Evolutionary conservation across 371 early-diverging fungal species (phyloP), one percentile per base, ranked within the genome.

Genomic region (Mucor velutinosus): DNA sequence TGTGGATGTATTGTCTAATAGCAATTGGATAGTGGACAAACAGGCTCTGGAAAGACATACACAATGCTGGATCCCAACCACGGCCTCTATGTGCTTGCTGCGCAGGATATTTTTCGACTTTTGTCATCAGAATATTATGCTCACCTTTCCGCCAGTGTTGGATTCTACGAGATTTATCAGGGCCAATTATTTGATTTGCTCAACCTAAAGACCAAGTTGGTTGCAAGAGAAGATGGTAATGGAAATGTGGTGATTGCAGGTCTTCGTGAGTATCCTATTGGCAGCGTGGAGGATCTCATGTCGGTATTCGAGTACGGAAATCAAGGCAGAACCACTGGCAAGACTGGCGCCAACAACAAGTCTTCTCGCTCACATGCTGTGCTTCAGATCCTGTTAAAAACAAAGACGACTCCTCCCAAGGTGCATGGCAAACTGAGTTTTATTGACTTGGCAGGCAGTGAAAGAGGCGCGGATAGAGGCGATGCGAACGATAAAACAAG

Each of bases 361-460:
- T 98, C 99, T 7, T 99, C 99, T 5, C 85, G 99, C 35, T 98
- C 99, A 0, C 99, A 99, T 81, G 99, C 99, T 45, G 71, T 99
- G 15, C 83, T 99, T 70, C 97, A 97, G 80, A 89, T 99, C 35
- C 82, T 91, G 27, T 72, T 98, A 12, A 76, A 93, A 62, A 85
- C 87, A 55, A 86, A 85, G 60, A 75, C 79, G 3, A 71, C 83
- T 27, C 84, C 83, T 58, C 78, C 68, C 80, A 49, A 59, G 5
- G n/a, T 89, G 10, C 76, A 79, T 67, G 96, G 97, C 37, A 98
- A 97, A 75, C 85, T 98, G 27, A 94, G 93, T 76, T 98, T 99
- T 76, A 97, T 99, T 60, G 99, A 99, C 83, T 79, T 99, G 66
- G 99, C 99, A 7, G 99, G 99, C n/a, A 96, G 95, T 78, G 99